Evolutionary conservation across 768 basidiomycete genomes (phyloP), one percentile per base, ranked within the genome.

Genomic region (Hortiboletus campestris): DNA sequence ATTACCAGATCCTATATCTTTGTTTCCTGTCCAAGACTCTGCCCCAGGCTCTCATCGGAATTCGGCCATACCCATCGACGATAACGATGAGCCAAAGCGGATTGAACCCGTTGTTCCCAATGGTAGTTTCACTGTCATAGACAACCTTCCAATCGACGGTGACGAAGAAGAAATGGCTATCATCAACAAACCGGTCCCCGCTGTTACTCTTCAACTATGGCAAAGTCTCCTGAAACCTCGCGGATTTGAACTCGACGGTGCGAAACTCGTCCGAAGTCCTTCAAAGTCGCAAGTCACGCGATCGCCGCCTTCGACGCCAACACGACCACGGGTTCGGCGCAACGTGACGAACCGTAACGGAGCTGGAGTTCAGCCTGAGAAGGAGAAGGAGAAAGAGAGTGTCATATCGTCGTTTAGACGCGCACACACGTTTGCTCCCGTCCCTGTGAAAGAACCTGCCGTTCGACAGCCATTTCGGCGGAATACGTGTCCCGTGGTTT

Each of bases 181-280:
- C 0, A 69, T 78, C 17, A 74, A 83, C 12, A 81, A 77, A 49
- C 84, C 84, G n/a, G 73, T 83, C 2, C 85, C 85, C 1, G 76
- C 77, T 0, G 76, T 84, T 3, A 86, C 85, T 1, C 75, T 87
- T 40, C 82, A 84, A 55, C 77, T 91, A 9, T 91, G 89, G 89
- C 77, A 81, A 47, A 79, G 79, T 57, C 81, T 91, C 25, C 79
- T 91, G 29, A 78, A 81, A 53, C 74, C 80, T 28, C 80, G 89
- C 10, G 89, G 89, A 11, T 89, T 85, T 68, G 79, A 84, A 58
- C 70, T 89, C 51, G 71, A 79, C 19, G 76, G 51, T 12, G 82
- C 84, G 10, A 78, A 81, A 59, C 78, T 91, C 46, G 67, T 87
- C 7, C 79, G 82, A 22, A 87, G 83, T 56, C 85, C 86, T 1